Percentiles rank a stretch among this genome's conserved stretches.
These are phyloP conservation scores for Immersiporthe knoxdaviesiana DNA, from an alignment of 2,329 filamentous ascomycete genomes.

Conservation along the genomic window DNA sequence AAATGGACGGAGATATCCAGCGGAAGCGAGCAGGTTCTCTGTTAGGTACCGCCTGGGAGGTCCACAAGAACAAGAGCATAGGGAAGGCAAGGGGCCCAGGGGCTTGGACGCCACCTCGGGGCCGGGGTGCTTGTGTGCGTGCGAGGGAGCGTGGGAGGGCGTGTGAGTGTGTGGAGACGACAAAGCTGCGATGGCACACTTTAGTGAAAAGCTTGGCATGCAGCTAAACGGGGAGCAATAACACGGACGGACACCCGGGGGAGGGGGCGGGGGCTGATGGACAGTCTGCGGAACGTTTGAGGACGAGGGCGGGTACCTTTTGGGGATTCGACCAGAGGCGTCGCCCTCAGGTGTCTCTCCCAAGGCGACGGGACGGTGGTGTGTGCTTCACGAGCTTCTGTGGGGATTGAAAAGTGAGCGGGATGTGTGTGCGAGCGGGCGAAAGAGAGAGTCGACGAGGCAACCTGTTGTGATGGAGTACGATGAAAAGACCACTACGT, in stretches of 20 bases:
- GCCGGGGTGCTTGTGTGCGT: slow-evolving; percentile 17
- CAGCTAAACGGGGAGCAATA: slow-evolving; percentile 17
- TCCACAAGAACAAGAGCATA: slow-evolving; percentile 18
- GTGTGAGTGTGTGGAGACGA: slow-evolving; percentile 20
- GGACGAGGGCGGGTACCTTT: slow-evolving; percentile 8
- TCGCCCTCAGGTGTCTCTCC: background rate
- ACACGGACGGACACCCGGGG: no score
- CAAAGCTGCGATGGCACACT: slow-evolving; percentile 24
- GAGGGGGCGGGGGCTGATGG: slow-evolving; percentile 12
- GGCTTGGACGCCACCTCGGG: slow-evolving; percentile 26
- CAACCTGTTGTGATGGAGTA: background rate
- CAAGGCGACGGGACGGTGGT: background rate
- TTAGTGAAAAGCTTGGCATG: slow-evolving; percentile 30
- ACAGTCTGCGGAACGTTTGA: slow-evolving; percentile 24
- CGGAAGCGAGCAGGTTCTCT: slow-evolving; percentile 23
- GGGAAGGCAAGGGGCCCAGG: slow-evolving; percentile 19
- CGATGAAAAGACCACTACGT: background rate
- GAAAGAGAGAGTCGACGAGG: background rate
- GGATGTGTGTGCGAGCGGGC: no score
- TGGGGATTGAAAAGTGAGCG: background rate
- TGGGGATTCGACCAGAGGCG: background rate
- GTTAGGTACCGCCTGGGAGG: slow-evolving; percentile 18
- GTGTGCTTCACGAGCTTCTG: background rate
- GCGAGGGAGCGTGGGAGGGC: slow-evolving; percentile 14
- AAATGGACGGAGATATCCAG: slow-evolving; percentile 25